Conservation (phyloP, 2,329 filamentous ascomycete species). For the Rhinocladiella similis region DNA sequence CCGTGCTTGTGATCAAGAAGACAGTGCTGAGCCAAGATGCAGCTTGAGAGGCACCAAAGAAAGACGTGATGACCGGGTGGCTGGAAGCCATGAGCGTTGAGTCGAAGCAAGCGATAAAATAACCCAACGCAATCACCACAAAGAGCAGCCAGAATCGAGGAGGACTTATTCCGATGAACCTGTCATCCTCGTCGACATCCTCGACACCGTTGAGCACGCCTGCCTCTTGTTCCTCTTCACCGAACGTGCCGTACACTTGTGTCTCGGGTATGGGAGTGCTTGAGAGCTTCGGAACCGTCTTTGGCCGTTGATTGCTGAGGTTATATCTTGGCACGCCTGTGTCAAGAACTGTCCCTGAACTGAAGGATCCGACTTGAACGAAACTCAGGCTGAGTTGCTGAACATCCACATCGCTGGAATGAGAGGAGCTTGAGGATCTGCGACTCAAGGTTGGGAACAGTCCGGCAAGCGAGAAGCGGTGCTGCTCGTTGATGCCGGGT, state of each 20-base stretch:
- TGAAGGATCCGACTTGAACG: constrained; percentile 16
- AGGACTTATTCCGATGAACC: constrained; percentile 20
- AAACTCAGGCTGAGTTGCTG: constrained; percentile 12
- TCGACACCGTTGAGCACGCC: neutral
- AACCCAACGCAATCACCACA: constrained; percentile 55
- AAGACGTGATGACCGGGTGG: constrained; percentile 78
- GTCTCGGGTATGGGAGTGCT: neutral
- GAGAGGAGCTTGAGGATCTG: constrained; percentile 8
- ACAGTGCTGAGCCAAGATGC: constrained; percentile 82
- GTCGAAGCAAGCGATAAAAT: constrained; percentile 69
- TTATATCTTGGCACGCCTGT: neutral
- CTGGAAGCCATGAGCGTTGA: constrained; percentile 78
- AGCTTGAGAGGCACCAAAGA: constrained; percentile 74
- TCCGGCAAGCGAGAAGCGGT: constrained; percentile 2
- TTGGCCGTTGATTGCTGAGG: neutral
- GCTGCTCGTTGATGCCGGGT: neutral
- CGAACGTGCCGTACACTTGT: constrained; percentile 10
- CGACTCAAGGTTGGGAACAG: neutral
- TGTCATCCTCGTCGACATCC: constrained; percentile 2
- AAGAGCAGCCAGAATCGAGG: constrained; percentile 65
- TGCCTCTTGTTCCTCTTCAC: neutral
- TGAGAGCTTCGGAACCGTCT: constrained; percentile 1
- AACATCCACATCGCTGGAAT: constrained; percentile 18
- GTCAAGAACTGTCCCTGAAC: constrained; percentile 13
- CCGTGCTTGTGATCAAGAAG: constrained; percentile 72